Base-by-base conservation (phyloP, 2,329 filamentous ascomycete genomes). In the Fusarium sp. region DNA sequence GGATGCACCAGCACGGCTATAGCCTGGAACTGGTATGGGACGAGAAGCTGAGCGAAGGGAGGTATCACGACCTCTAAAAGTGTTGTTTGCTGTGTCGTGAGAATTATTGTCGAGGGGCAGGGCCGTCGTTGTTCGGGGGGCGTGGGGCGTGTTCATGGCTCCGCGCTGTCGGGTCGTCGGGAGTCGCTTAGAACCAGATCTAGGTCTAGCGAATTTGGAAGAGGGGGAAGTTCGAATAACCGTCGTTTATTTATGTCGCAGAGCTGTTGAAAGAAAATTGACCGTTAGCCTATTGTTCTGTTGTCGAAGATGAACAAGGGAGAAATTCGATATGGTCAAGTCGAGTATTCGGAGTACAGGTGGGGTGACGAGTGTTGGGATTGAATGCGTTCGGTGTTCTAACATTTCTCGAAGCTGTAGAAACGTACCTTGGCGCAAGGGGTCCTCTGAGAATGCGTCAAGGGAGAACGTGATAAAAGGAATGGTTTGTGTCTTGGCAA, bases 141-240 rank as follows among this genome's bases (percentile, higher is more conserved):
- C 56, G 59, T 76, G 73, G 72, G 77, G 70, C 69, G 59, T 76
- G 70, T 71, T 78, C 78, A 79, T 79, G 75, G 72, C 73, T 75
- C 71, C 71, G 68, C 56, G 62, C 47, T 68, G 62, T 58, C 66
- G 63, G 59, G 71, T 64, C 61, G 63, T 75, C 64, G 71, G 50
- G 66, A 40, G 53, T 66, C 54, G 56, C 59, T 73, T 73, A 49
- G 69, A 63, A 65, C 70, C 71, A 70, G 53, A 29, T 58, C 47
- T 63, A 66, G 55, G 44, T 52, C 63, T 62, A 73, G 64, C 61
- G 57, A 58, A 56, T 46, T 46, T 43, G 32, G n/a, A 54, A 46
- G 53, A 32, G 50, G 49, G 63, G 40, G 46, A 30, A 50, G 24
- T 46, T 54, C 50, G 54, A 69, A 52, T 51, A 55, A 53, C 45